A percentile compares a stretch with the other conserved stretches of the same genome.
phyloP scores from a whole-genome alignment of 805 yeast genomes.

The Saccharomycopsis olivae region DNA sequence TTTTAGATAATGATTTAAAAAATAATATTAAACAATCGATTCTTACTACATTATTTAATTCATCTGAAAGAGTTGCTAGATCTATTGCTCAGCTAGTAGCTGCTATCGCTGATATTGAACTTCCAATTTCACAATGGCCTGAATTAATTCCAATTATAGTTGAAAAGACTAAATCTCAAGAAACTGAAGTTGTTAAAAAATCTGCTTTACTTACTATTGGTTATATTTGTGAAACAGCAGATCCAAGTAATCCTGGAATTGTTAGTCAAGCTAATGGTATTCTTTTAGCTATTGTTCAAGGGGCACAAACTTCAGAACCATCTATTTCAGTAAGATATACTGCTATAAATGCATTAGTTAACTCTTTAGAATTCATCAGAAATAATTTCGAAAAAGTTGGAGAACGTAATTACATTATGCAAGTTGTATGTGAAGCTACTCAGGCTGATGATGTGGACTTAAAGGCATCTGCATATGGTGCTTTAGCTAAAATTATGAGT shows the following conservation, averaged over 20 bases:
- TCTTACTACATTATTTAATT: constrained; percentile 49
- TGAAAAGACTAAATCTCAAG: constrained; percentile 71
- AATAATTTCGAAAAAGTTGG: constrained; percentile 86
- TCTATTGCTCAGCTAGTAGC: constrained; percentile 92
- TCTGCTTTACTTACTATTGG: constrained; percentile 87
- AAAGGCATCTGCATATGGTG: constrained; percentile 93
- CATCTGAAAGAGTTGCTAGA: constrained; percentile 71
- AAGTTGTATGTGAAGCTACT: constrained; percentile 98
- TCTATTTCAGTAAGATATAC: constrained; percentile 69
- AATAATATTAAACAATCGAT: constrained; percentile 56
- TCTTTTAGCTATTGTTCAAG: constrained; percentile 91
- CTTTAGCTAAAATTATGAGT: constrained; percentile 85
- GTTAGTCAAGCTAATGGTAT: constrained; percentile 84
- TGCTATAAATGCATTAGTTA: constrained; percentile 84
- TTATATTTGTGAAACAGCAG: constrained; percentile 90
- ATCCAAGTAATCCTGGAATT: constrained; percentile 68
- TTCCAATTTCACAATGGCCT: constrained; percentile 83
- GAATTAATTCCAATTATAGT: constrained; percentile 77
- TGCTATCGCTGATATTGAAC: constrained; percentile 91
- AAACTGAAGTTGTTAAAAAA: constrained; percentile 71
- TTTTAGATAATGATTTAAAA: constrained; percentile 44
- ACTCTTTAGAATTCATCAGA: constrained; percentile 82
- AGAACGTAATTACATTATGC: constrained; percentile 96
- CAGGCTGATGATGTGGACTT: constrained; percentile 73
- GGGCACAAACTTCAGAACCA: constrained; percentile 79